Conservation (phyloP, 129 eudicot species). For the Helichrysum umbraculigerum region DNA sequence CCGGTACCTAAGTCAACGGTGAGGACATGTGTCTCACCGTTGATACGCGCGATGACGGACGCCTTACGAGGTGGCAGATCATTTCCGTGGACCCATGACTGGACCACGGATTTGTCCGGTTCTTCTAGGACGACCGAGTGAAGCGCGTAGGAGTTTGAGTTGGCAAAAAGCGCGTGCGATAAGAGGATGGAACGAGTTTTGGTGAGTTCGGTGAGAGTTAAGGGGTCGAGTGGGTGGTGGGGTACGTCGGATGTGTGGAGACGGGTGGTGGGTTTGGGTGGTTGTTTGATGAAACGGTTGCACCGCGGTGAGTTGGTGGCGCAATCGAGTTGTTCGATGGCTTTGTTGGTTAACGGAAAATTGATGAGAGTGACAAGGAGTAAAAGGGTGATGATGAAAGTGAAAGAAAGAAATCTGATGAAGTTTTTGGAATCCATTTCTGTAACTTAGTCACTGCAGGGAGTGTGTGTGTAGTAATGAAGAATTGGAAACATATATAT, state of each 20-base stretch:
- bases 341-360: conserved; percentile 32
- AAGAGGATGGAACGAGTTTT: conserved; percentile 41
- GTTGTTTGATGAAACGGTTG: conserved; percentile 40
- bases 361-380: conserved; percentile 49
- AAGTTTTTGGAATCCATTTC: conserved; percentile 62
- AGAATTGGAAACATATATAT: too few species aligned
- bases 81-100: conserved; percentile 59
- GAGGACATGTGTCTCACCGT: conserved; percentile 51
- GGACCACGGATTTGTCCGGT: conserved; percentile 61
- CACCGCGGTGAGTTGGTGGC: conserved; percentile 38
- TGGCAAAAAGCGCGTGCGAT: conserved; percentile 48
- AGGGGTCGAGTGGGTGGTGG: conserved; percentile 93
- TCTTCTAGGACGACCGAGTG: conserved; percentile 80
- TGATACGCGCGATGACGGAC: conserved; percentile 64
- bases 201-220: conserved; percentile 69
- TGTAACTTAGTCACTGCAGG: neutral
- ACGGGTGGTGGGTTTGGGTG: conserved; percentile 33
- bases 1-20: conserved; percentile 56
- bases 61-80: conserved; percentile 62
- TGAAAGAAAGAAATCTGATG: conserved; percentile 45
- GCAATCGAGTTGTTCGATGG: conserved; percentile 35
- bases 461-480: too few species aligned
- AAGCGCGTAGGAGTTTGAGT: conserved; percentile 44
- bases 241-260: conserved; percentile 66
- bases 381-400: conserved; percentile 45